A percentile compares a stretch with the other conserved stretches of the same genome.
phyloP scores from a whole-genome alignment of 768 basidiomycete species.

The Crassisporium funariophilum region DNA sequence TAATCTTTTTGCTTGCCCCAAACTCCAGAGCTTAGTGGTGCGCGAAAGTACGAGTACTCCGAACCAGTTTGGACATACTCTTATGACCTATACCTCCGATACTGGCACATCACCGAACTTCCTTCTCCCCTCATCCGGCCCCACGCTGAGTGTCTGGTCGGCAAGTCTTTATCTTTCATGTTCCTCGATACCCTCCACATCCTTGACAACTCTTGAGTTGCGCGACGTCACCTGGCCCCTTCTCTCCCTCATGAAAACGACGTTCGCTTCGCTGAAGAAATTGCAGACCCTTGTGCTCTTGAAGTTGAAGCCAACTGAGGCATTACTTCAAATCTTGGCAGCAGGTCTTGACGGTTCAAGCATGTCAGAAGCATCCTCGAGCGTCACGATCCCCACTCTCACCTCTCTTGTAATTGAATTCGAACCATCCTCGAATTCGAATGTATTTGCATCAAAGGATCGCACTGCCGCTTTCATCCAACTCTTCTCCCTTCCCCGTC shows the following conservation, averaged over 20 bases:
- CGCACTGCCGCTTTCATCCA: constrained; percentile 26
- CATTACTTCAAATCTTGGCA: constrained; percentile 16
- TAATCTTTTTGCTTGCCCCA: constrained; percentile 28
- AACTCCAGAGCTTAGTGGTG: constrained; percentile 24
- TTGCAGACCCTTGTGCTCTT: constrained; percentile 26
- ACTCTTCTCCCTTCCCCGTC: constrained; percentile 14
- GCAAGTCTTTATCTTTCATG: constrained; percentile 24
- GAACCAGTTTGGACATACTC: constrained; percentile 12
- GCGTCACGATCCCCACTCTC: constrained; percentile 24
- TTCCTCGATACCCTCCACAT: constrained; percentile 14
- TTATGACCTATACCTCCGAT: constrained; percentile 24
- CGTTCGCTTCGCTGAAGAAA: constrained; percentile 22
- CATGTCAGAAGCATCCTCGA: constrained; percentile 3
- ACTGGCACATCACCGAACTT: constrained; percentile 1
- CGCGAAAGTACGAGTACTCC: constrained; percentile 20
- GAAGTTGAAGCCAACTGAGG: constrained; percentile 20
- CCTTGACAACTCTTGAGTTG: constrained; percentile 28
- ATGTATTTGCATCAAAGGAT: constrained; percentile 5
- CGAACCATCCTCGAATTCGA: constrained; percentile 1
- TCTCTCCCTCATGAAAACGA: constrained; percentile 15
- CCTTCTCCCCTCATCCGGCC: not conserved
- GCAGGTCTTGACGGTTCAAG: constrained; percentile 1
- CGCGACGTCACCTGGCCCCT: constrained; percentile 22
- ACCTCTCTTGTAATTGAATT: constrained; percentile 25
- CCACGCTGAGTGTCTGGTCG: constrained; percentile 21